phyloP scores from a whole-genome alignment of 2,329 filamentous ascomycete species.

The Helotiales sp. region DNA sequence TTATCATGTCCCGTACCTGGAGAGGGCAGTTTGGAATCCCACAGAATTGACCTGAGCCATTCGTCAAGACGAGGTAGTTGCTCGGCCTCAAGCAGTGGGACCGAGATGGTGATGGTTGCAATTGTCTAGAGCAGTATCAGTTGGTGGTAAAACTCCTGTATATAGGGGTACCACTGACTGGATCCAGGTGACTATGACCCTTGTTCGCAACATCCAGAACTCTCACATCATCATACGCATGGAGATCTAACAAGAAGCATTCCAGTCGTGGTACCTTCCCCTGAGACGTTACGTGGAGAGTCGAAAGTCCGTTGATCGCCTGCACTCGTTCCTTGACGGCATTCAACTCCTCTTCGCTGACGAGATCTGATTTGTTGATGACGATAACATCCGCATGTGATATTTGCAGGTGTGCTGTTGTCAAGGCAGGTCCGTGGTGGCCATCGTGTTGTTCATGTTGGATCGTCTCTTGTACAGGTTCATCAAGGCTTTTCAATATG shows the following conservation, averaged over 20 bases:
- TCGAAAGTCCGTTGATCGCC: constrained; percentile 89
- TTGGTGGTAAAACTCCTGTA: neutral
- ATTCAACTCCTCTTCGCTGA: constrained; percentile 71
- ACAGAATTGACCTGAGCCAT: constrained; percentile 84
- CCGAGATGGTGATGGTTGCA: constrained; percentile 75
- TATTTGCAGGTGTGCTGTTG: constrained; percentile 93
- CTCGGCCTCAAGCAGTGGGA: constrained; percentile 61
- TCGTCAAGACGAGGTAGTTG: constrained; percentile 71
- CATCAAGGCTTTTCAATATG: constrained; percentile 80
- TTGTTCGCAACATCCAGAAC: constrained; percentile 73
- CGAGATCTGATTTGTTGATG: constrained; percentile 91
- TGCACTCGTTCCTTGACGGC: constrained; percentile 71
- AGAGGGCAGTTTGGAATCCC: constrained; percentile 71
- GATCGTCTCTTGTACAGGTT: constrained; percentile 61
- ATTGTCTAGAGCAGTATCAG: constrained; percentile 65
- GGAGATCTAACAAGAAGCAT: constrained; percentile 84
- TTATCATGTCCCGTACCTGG: neutral
- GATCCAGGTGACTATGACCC: constrained; percentile 90
- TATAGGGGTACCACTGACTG: constrained; percentile 59
- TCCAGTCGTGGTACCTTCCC: constrained; percentile 82
- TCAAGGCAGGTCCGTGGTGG: constrained; percentile 71
- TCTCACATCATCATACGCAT: constrained; percentile 87
- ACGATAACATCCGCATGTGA: constrained; percentile 95
- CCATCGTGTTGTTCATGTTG: constrained; percentile 56
- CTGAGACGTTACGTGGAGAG: constrained; percentile 79